phyloP scores from a whole-genome alignment of 345 rosid genomes.

The Euphorbia tirucalli region DNA sequence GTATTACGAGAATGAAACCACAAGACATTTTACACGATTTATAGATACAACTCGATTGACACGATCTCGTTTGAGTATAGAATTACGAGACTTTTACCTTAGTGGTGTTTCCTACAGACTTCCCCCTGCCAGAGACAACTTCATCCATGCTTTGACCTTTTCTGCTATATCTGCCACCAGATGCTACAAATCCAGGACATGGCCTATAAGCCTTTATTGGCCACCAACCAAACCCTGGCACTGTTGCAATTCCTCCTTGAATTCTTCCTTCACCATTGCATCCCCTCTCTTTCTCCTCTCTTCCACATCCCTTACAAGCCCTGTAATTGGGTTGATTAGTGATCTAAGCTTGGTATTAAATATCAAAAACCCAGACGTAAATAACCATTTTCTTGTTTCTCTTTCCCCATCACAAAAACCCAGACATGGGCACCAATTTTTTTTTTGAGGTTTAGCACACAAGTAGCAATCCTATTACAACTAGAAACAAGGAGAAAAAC shows the following conservation, averaged over 20 bases:
- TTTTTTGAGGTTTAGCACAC: no score
- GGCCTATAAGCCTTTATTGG: slow-evolving; percentile 96
- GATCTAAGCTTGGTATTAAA: neutral
- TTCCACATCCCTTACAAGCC: slow-evolving; percentile 82
- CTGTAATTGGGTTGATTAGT: slow-evolving; percentile 30
- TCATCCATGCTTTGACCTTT: slow-evolving; percentile 95
- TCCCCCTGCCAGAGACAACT: slow-evolving; percentile 61
- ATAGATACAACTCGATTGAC: no score
- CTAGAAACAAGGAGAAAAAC: no score
- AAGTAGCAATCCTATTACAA: no score
- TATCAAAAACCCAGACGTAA: no score
- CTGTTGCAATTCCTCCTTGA: slow-evolving; percentile 94
- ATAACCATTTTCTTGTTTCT: no score
- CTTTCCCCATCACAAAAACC: neutral
- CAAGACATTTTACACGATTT: no score
- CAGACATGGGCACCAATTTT: neutral
- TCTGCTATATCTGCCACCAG: slow-evolving; percentile 78
- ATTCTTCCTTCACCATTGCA: slow-evolving; percentile 94
- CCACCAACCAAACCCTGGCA: slow-evolving; percentile 99
- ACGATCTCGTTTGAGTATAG: no score
- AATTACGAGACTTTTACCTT: slow-evolving; percentile 10
- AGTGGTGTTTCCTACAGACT: slow-evolving; percentile 15
- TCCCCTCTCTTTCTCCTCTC: slow-evolving; percentile 70
- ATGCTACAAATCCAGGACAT: slow-evolving; percentile 80
- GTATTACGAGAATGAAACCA: no score